These are phyloP conservation scores for Syzygium aromaticum DNA, from an alignment of 345 rosid genomes.

Conservation along the genomic window DNA sequence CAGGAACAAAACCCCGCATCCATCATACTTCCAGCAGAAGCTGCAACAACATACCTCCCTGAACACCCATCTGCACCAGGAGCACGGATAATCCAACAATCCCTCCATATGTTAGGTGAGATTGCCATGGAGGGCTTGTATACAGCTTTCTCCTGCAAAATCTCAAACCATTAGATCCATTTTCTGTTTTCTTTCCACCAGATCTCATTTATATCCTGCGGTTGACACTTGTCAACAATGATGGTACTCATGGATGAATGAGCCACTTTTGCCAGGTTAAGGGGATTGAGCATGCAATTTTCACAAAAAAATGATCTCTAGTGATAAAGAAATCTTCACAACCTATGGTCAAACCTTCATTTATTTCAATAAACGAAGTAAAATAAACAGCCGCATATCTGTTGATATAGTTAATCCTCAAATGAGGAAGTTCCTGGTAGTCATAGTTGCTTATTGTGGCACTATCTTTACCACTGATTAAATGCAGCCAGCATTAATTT, in stretches of 20 bases:
- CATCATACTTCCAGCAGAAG: conserved; percentile 85
- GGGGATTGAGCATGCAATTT: background rate
- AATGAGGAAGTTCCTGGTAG: background rate
- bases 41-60: conserved; percentile 88
- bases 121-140: conserved; percentile 64
- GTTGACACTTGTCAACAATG: background rate
- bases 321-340: background rate
- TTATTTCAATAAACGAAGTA: background rate
- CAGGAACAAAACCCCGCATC: conserved; percentile 98
- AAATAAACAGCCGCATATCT: background rate
- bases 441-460: background rate
- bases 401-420: background rate
- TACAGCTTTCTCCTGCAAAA: conserved; percentile 69
- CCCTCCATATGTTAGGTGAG: conserved; percentile 75
- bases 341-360: background rate
- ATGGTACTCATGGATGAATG: background rate
- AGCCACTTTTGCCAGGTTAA: background rate
- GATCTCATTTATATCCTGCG: background rate
- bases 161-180: background rate
- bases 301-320: background rate
- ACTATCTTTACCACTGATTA: background rate
- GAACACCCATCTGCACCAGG: conserved; percentile 89
- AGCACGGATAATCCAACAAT: conserved; percentile 97
- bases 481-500: background rate
- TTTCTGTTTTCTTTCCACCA: background rate